Percentiles rank a stretch among this genome's conserved stretches.
These are phyloP conservation scores for Cucurbita maxima DNA, from an alignment of 306 rosid species.

Conservation along the genomic window DNA sequence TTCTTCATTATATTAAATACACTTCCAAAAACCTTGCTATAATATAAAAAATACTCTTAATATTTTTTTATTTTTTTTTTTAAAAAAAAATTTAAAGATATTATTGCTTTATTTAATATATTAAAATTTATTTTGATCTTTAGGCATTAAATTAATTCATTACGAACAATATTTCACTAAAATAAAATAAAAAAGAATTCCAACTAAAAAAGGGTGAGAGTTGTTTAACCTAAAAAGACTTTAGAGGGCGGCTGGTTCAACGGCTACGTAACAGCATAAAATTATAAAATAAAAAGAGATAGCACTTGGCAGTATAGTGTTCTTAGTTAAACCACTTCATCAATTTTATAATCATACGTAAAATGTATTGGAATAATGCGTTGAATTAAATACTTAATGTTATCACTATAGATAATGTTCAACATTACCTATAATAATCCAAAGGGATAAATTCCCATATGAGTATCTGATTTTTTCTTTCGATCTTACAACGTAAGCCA, in stretches of 20 bases:
- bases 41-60: background rate
- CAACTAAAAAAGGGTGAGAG: background rate
- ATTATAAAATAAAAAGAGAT: background rate
- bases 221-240: constrained; percentile 3
- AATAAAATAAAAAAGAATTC: background rate
- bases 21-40: background rate
- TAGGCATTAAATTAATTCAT: background rate
- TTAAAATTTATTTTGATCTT: background rate
- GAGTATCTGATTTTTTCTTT: background rate
- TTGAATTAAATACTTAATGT: background rate
- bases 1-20: background rate
- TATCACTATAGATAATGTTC: background rate
- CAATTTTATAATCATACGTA: background rate
- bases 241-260: background rate
- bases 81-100: no score
- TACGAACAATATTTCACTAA: background rate
- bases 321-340: background rate
- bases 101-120: no score
- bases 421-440: background rate
- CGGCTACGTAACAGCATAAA: background rate
- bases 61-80: no score
- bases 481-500: background rate
- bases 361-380: background rate
- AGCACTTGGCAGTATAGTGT: background rate
- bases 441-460: background rate